Evolutionary conservation across 495 filamentous ascomycete genomes (phyloP).

Genomic region (Geopyxis carbonaria): DNA sequence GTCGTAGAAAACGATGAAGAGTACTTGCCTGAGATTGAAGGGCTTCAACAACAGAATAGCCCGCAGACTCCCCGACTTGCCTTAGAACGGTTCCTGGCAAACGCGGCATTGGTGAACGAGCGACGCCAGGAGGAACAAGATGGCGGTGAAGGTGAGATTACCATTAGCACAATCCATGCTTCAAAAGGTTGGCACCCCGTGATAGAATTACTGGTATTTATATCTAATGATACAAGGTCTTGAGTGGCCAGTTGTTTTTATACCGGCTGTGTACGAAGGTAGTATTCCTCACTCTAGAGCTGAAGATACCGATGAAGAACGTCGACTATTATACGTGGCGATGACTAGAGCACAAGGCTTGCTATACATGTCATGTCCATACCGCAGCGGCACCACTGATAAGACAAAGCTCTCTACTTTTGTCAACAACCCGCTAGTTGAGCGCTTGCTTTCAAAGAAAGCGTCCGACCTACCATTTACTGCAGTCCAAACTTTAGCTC

Average conservation of each 20-base stretch:
- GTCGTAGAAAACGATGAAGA: conserved; percentile 36
- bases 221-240: conserved; percentile 35
- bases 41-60: conserved; percentile 44
- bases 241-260: conserved; percentile 95
- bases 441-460: conserved; percentile 34
- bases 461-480: conserved; percentile 41
- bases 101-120: conserved; percentile 72
- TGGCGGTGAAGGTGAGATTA: conserved; percentile 49
- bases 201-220: neutral
- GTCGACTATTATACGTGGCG: conserved; percentile 82
- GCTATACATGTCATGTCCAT: conserved; percentile 77
- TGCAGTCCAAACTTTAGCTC: conserved; percentile 41
- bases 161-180: conserved; percentile 91
- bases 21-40: conserved; percentile 58
- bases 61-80: conserved; percentile 40
- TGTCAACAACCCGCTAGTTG: conserved; percentile 34
- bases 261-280: conserved; percentile 78
- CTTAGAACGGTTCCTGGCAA: conserved; percentile 70
- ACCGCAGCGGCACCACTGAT: conserved; percentile 40
- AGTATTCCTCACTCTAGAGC: conserved; percentile 88
- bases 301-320: conserved; percentile 80
- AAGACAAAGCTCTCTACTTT: conserved; percentile 48
- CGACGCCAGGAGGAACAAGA: conserved; percentile 42
- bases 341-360: conserved; percentile 91
- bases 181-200: conserved; percentile 47